Conservation (phyloP, 2,329 filamentous ascomycete species). For the Ascocoryne sarcoides region DNA sequence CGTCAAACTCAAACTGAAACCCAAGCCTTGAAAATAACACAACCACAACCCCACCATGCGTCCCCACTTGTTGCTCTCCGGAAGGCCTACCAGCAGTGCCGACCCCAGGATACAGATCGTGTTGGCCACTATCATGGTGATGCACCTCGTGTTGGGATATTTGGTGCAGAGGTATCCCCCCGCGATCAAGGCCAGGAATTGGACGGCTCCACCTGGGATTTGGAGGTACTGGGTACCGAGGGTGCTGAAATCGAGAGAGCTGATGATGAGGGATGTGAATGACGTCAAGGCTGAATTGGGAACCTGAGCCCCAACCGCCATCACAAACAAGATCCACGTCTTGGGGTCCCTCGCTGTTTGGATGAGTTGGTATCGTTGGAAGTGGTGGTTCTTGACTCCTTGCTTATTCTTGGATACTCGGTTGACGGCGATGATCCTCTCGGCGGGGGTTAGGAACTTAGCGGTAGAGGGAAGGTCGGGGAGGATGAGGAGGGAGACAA, state of each 20-base stretch:
- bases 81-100: conserved; percentile 42
- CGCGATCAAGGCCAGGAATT: conserved; percentile 43
- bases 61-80: conserved; percentile 44
- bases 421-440: conserved; percentile 45
- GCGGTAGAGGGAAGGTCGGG: conserved; percentile 55
- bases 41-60: conserved; percentile 49
- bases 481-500: conserved; percentile 47
- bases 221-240: conserved; percentile 48
- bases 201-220: conserved; percentile 49
- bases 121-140: conserved; percentile 48
- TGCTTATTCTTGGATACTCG: conserved; percentile 42
- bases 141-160: conserved; percentile 41
- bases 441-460: conserved; percentile 48
- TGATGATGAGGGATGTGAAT: conserved; percentile 28
- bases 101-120: conserved; percentile 45
- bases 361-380: conserved; percentile 37
- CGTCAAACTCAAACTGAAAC: conserved; percentile 44
- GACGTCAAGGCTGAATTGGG: conserved; percentile 48
- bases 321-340: conserved; percentile 49
- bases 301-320: conserved; percentile 42
- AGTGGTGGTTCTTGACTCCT: conserved; percentile 45
- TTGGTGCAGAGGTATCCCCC: conserved; percentile 43
- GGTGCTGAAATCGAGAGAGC: conserved; percentile 30
- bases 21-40: conserved; percentile 44
- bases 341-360: conserved; percentile 45